phyloP scores from a whole-genome alignment of 495 filamentous ascomycete species.

The Friedmanniomyces endolithicus region DNA sequence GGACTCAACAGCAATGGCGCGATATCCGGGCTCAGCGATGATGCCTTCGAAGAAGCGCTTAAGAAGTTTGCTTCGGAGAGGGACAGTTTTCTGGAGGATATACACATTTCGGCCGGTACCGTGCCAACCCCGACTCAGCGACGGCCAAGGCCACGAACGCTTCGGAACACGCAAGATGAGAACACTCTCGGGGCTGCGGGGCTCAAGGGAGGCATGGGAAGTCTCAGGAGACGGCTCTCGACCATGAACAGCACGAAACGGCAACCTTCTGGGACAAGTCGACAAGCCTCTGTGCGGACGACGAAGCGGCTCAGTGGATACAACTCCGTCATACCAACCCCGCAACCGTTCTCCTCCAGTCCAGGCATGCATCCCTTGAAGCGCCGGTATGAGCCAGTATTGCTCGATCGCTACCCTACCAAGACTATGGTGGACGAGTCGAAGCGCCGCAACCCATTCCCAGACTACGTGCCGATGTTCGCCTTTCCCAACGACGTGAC shows the following conservation, averaged over 20 bases:
- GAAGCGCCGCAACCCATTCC: conserved; percentile 73
- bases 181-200: conserved; percentile 37
- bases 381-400: conserved; percentile 82
- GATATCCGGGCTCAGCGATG: conserved; percentile 40
- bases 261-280: conserved; percentile 58
- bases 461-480: conserved; percentile 98
- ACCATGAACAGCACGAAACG: conserved; percentile 93
- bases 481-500: conserved; percentile 97
- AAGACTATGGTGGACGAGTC: conserved; percentile 69
- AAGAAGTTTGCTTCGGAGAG: conserved; percentile 88
- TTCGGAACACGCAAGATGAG: conserved; percentile 73
- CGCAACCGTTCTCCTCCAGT: conserved; percentile 75
- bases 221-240: conserved; percentile 75
- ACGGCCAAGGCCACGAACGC: conserved; percentile 58
- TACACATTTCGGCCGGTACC: conserved; percentile 78
- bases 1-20: conserved; percentile 15
- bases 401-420: conserved; percentile 86
- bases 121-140: conserved; percentile 30
- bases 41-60: conserved; percentile 85
- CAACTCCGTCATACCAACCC: conserved; percentile 91
- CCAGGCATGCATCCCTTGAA: conserved; percentile 95
- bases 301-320: conserved; percentile 89
- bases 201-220: conserved; percentile 47
- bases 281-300: conserved; percentile 76
- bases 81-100: conserved; percentile 84